These are phyloP conservation scores for Pleurostoma richardsiae DNA, from an alignment of 2,329 filamentous ascomycete genomes.

Conservation along the genomic window DNA sequence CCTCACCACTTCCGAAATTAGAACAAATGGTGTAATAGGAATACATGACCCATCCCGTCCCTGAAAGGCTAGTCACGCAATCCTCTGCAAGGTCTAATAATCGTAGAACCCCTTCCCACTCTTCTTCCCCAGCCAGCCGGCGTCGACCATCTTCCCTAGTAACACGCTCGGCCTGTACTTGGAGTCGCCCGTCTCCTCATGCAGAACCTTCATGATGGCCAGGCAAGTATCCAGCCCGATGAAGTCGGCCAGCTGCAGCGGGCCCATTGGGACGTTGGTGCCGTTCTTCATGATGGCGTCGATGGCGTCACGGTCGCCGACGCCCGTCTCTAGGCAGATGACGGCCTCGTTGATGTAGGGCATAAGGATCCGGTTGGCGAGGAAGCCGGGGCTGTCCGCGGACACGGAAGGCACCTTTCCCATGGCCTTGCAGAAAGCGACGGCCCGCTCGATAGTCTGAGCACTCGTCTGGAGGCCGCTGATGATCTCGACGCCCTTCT, in stretches of 20 bases:
- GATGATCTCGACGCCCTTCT: conserved; percentile 98
- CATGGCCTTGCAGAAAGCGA: conserved; percentile 86
- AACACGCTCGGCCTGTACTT: conserved; percentile 92
- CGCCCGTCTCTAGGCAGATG: conserved; percentile 89
- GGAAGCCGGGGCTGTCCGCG: conserved; percentile 86
- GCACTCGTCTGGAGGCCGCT: conserved; percentile 85
- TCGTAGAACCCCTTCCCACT: conserved; percentile 93
- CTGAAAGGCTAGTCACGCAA: no score
- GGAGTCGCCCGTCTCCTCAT: conserved; percentile 86
- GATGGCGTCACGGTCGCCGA: conserved; percentile 86
- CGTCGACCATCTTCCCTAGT: conserved; percentile 92
- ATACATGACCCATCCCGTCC: no score
- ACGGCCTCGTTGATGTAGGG: conserved; percentile 99
- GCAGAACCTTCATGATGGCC: conserved; percentile 93
- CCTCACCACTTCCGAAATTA: no score
- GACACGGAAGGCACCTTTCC: conserved; percentile 87
- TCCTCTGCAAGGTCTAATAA: conserved; percentile 45
- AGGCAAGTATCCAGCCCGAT: conserved; percentile 96
- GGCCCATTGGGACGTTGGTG: conserved; percentile 97
- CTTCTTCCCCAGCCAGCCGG: conserved; percentile 97
- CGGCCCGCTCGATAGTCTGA: conserved; percentile 72
- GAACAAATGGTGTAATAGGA: no score
- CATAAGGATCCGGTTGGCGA: conserved; percentile 97
- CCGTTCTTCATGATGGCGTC: conserved; percentile 99
- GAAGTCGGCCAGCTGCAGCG: conserved; percentile 88